phyloP scores from a whole-genome alignment of 2,329 filamentous ascomycete genomes.

The Diaporthe sp. region DNA sequence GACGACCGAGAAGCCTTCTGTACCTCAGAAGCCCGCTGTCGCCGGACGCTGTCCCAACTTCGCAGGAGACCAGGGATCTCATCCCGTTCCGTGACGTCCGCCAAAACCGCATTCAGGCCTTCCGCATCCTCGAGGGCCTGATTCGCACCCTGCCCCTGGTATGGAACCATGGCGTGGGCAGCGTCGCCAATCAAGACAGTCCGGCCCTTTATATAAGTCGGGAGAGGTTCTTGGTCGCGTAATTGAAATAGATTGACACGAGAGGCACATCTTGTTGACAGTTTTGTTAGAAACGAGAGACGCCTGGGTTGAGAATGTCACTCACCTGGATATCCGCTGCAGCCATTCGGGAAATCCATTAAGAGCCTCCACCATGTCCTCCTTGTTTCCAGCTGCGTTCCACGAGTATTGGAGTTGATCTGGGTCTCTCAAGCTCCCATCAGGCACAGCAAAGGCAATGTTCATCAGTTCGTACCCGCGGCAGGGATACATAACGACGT shows the following conservation, averaged over 20 bases:
- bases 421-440: neutral
- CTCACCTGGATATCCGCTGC: neutral
- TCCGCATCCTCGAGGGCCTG: constrained; percentile 18
- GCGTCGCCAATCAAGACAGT: constrained; percentile 21
- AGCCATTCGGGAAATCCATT: neutral
- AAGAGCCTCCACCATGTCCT: neutral
- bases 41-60: constrained; percentile 13
- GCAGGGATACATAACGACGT: neutral
- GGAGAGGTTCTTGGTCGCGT: constrained; percentile 8
- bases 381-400: constrained; percentile 1
- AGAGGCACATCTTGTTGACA: constrained; percentile 3
- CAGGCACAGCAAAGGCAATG: constrained; percentile 14
- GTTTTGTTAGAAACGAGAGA: neutral
- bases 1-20: neutral
- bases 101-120: neutral
- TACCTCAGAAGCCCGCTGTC: neutral
- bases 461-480: neutral
- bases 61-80: neutral
- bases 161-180: constrained; percentile 26
- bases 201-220: neutral
- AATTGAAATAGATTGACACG: neutral
- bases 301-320: neutral
- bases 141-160: constrained; percentile 21
- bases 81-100: neutral
- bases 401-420: constrained; percentile 8